Conservation (phyloP, 305 asterid genomes). For the Fraxinus angustifolia region DNA sequence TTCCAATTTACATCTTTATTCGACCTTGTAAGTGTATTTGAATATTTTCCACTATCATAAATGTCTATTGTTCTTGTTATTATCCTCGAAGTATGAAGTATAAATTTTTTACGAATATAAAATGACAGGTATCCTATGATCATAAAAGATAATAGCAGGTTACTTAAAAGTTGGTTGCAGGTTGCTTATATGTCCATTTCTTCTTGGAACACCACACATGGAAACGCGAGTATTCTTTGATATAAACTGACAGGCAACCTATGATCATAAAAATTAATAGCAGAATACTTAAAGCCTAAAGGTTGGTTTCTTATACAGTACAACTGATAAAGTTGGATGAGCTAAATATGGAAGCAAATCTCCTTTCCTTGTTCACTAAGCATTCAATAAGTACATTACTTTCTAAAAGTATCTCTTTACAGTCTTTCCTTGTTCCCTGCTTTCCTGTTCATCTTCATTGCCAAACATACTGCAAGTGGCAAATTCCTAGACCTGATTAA, state of each 20-base stretch:
- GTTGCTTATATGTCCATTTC: background rate
- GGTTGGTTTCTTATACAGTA: background rate
- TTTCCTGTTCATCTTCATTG: background rate
- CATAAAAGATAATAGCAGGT: background rate
- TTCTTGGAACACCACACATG: background rate
- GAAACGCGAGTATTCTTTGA: background rate
- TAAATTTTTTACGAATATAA: background rate
- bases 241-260: background rate
- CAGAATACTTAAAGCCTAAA: background rate
- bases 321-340: background rate
- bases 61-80: background rate
- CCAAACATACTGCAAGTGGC: background rate
- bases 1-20: slow-evolving; percentile 4
- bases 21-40: background rate
- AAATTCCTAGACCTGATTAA: background rate
- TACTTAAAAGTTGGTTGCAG: background rate
- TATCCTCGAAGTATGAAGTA: slow-evolving; percentile 3
- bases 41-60: background rate
- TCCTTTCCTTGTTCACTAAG: background rate
- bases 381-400: background rate
- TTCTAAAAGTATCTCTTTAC: background rate
- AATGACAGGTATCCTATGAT: background rate
- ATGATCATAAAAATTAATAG: background rate
- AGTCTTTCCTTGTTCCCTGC: background rate
- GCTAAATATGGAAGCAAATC: background rate